A percentile compares a stretch with the other conserved stretches of the same genome.
Evolutionary conservation across 345 rosid species (phyloP).

Genomic region (Combretum micranthum): DNA sequence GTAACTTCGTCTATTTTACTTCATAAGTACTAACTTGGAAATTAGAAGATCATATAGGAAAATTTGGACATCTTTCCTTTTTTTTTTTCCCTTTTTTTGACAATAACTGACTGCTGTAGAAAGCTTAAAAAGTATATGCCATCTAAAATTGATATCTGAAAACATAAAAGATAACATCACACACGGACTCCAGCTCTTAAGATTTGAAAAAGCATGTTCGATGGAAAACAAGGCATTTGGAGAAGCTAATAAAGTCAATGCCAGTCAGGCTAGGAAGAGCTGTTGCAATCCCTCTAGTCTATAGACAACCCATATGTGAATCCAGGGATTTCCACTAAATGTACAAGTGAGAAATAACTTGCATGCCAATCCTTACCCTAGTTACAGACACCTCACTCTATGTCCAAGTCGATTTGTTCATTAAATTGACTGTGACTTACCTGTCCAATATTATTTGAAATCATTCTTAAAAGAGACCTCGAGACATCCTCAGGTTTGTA

Average conservation of each 20-base stretch:
- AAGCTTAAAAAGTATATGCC: too few species aligned
- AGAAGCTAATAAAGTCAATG: background rate
- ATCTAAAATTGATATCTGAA: too few species aligned
- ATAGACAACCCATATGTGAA: background rate
- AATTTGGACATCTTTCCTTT: too few species aligned
- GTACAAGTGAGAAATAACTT: background rate
- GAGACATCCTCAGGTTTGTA: constrained; percentile 70
- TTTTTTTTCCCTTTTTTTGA: too few species aligned
- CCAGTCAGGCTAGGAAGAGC: background rate
- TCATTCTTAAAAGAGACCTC: constrained; percentile 73
- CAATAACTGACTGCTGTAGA: too few species aligned
- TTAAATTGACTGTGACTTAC: constrained; percentile 24
- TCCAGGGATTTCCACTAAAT: background rate
- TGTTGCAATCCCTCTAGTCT: too few species aligned
- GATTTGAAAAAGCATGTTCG: too few species aligned
- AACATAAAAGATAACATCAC: too few species aligned
- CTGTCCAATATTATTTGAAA: constrained; percentile 82
- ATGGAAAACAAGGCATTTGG: background rate
- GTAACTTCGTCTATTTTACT: too few species aligned
- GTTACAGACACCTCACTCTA: background rate
- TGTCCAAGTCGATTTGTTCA: background rate
- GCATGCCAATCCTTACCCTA: background rate
- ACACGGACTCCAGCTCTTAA: too few species aligned
- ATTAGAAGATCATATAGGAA: too few species aligned
- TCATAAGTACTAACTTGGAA: too few species aligned